Conservation (phyloP, 2,329 filamentous ascomycete species). For the Aspergillus caelatus region DNA sequence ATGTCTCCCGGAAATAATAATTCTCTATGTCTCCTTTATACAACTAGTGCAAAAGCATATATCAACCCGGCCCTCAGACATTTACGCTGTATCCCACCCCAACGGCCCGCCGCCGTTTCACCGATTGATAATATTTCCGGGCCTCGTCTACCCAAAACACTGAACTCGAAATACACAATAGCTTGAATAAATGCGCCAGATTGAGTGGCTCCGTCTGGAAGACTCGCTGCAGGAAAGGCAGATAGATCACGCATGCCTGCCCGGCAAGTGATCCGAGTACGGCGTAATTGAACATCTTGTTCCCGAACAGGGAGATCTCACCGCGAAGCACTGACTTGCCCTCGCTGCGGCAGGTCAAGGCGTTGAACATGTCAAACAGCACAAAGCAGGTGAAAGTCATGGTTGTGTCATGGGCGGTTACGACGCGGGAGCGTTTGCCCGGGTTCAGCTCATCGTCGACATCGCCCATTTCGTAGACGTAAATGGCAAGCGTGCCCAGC, state of each 20-base stretch:
- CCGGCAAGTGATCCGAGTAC: conserved; percentile 82
- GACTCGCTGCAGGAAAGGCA: conserved; percentile 88
- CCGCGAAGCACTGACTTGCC: conserved; percentile 85
- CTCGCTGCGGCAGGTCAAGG: conserved; percentile 87
- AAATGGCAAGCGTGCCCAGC: conserved; percentile 86
- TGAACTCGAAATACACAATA: conserved; percentile 77
- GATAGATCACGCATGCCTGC: conserved; percentile 89
- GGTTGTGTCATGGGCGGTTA: conserved; percentile 92
- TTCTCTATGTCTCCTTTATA: conserved; percentile 9
- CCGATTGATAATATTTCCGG: conserved; percentile 67
- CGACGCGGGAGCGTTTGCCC: conserved; percentile 56
- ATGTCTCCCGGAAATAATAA: background rate
- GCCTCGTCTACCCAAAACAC: conserved; percentile 96
- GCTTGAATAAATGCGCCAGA: conserved; percentile 70
- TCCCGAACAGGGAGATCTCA: conserved; percentile 80
- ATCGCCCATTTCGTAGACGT: conserved; percentile 89
- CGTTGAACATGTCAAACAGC: conserved; percentile 99
- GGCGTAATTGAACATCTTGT: conserved; percentile 95
- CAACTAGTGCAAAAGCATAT: background rate
- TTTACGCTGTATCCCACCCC: conserved; percentile 46
- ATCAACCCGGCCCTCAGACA: conserved; percentile 29
- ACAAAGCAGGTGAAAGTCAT: conserved; percentile 99
- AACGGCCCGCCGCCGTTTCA: conserved; percentile 35
- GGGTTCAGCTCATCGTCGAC: conserved; percentile 49
- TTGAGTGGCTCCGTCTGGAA: conserved; percentile 92